Evolutionary conservation across 495 filamentous ascomycete genomes (phyloP).

Genomic region (Cercophora sp.): DNA sequence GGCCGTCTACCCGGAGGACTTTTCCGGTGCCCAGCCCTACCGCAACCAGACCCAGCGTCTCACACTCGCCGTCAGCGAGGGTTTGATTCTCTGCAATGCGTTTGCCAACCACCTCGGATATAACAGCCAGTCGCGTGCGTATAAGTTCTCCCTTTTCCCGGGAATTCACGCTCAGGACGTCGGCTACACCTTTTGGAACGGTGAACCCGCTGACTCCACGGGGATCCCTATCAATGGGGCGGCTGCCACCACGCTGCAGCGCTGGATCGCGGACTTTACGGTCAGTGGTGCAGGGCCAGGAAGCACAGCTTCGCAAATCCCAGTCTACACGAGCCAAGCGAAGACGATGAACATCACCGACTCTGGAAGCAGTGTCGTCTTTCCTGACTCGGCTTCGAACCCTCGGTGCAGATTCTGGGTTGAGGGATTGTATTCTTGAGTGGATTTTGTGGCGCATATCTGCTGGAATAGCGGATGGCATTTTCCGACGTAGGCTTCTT

Average conservation of each 20-base stretch:
- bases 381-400: slow-evolving; percentile 1
- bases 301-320: neutral
- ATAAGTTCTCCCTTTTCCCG: slow-evolving; percentile 6
- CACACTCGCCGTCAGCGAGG: slow-evolving; percentile 9
- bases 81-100: slow-evolving; percentile 4
- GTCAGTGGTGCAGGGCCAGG: neutral
- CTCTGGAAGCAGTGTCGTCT: neutral
- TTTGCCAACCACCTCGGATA: slow-evolving; percentile 7
- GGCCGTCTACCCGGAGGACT: slow-evolving; percentile 12
- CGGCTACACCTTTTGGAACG: slow-evolving; percentile 11
- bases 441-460: no score
- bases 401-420: slow-evolving; percentile 8
- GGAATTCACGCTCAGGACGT: slow-evolving; percentile 9
- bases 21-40: slow-evolving; percentile 14
- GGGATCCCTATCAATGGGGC: neutral
- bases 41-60: slow-evolving; percentile 1
- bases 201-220: neutral
- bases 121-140: slow-evolving; percentile 6
- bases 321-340: neutral
- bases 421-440: slow-evolving; percentile 5
- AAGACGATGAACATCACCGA: slow-evolving; percentile 1
- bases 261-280: slow-evolving; percentile 3
- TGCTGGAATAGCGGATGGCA: no score
- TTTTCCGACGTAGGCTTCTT: no score
- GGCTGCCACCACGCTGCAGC: neutral